These are phyloP conservation scores for Cercospora sesami DNA, from an alignment of 2,329 filamentous ascomycete genomes.

Conservation along the genomic window DNA sequence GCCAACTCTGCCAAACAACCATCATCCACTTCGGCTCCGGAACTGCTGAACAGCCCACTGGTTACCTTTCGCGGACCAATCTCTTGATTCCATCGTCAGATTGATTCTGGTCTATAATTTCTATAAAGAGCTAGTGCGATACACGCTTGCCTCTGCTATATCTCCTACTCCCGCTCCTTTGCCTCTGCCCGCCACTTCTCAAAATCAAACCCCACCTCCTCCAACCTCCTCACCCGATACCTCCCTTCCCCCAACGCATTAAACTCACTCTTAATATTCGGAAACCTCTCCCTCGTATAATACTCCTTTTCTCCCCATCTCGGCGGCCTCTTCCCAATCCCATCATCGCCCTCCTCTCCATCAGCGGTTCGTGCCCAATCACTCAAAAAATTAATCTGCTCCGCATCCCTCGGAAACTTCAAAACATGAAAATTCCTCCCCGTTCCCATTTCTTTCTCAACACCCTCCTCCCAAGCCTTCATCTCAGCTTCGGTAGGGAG, in stretches of 20 bases:
- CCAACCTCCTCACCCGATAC: slow-evolving; percentile 60
- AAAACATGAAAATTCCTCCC: slow-evolving; percentile 57
- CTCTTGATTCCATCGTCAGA: background rate
- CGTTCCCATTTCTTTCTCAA: slow-evolving; percentile 43
- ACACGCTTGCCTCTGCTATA: background rate
- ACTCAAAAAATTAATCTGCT: slow-evolving; percentile 69
- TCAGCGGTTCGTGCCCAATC: slow-evolving; percentile 58
- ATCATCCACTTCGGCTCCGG: too few relatives aligned
- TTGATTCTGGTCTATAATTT: background rate
- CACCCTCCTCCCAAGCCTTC: slow-evolving; percentile 62
- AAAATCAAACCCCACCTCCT: slow-evolving; percentile 63
- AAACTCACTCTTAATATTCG: slow-evolving; percentile 71
- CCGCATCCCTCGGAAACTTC: slow-evolving; percentile 62
- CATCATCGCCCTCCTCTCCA: slow-evolving; percentile 28
- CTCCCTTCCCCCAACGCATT: slow-evolving; percentile 61
- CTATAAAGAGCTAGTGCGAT: background rate
- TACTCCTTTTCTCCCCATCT: slow-evolving; percentile 69
- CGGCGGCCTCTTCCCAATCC: slow-evolving; percentile 64
- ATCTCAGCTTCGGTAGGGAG: slow-evolving; percentile 67
- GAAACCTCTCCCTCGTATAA: slow-evolving; percentile 70
- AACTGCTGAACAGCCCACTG: background rate
- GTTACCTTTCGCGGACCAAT: background rate
- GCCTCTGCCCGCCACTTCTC: slow-evolving; percentile 35
- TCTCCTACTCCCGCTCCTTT: slow-evolving; percentile 16
- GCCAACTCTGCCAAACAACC: too few relatives aligned